A percentile compares a stretch with the other conserved stretches of the same genome.
Conservation (phyloP, 768 basidiomycete species). For the Mycena alexandri region DNA sequence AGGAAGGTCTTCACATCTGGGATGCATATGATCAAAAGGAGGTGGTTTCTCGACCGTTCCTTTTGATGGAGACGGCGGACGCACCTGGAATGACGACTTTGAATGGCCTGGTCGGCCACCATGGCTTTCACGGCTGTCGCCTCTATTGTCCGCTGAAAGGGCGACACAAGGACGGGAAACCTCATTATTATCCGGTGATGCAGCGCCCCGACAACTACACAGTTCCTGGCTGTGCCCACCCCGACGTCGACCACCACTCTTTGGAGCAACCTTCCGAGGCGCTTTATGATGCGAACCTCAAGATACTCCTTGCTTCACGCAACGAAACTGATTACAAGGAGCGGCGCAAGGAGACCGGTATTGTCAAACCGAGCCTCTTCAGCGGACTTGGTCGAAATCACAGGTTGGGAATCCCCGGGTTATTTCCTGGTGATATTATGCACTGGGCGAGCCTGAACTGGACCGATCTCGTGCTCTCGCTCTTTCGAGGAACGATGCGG, state of each 20-base stretch:
- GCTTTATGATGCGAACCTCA: background rate
- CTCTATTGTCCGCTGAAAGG: too few relatives aligned
- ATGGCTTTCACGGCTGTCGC: background rate
- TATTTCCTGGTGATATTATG: constrained; percentile 47
- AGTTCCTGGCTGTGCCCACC: background rate
- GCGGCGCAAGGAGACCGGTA: constrained; percentile 41
- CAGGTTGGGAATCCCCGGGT: constrained; percentile 38
- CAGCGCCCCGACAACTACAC: too few relatives aligned
- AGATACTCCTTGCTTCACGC: constrained; percentile 2
- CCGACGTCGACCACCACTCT: background rate
- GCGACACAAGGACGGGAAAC: too few relatives aligned
- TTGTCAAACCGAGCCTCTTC: constrained; percentile 46
- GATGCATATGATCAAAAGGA: background rate
- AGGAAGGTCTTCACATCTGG: constrained; percentile 2
- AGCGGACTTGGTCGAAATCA: constrained; percentile 36
- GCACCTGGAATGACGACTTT: too few relatives aligned
- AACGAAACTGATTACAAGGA: constrained; percentile 24
- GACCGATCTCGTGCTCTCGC: constrained; percentile 43
- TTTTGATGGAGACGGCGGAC: background rate
- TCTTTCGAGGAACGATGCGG: constrained; percentile 39
- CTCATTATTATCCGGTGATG: background rate
- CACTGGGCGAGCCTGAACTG: constrained; percentile 47
- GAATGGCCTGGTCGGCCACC: background rate
- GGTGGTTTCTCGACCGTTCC: background rate
- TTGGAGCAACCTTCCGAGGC: background rate